Percentiles rank a stretch among this genome's conserved stretches.
Conservation (phyloP, 805 yeast species). For the Yamadazyma akitaensis region DNA sequence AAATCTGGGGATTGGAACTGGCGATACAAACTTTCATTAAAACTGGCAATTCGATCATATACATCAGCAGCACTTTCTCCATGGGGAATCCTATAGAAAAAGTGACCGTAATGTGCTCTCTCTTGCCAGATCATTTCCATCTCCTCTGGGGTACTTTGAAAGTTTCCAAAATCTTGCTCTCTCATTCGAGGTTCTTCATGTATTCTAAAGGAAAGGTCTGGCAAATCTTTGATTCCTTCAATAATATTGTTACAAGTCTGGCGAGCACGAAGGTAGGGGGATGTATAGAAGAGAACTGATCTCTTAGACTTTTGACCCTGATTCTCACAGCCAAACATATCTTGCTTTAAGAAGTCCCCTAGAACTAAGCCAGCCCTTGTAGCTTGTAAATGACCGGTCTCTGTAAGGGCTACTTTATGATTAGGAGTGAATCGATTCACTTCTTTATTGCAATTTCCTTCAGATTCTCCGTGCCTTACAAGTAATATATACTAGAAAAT, state of each 20-base stretch:
- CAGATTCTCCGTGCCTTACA: conserved; percentile 90
- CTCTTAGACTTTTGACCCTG: conserved; percentile 18
- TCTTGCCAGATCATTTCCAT: conserved; percentile 84
- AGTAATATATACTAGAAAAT: conserved; percentile 58
- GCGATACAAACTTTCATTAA: conserved; percentile 81
- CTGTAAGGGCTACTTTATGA: conserved; percentile 74
- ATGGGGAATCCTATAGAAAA: conserved; percentile 82
- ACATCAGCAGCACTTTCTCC: conserved; percentile 98
- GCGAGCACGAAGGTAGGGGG: conserved; percentile 82
- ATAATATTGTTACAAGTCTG: conserved; percentile 76
- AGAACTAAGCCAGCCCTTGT: conserved; percentile 55
- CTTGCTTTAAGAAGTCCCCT: conserved; percentile 32
- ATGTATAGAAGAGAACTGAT: conserved; percentile 71
- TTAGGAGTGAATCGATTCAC: conserved; percentile 78
- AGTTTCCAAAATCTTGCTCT: conserved; percentile 94
- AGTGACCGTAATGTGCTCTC: conserved; percentile 77
- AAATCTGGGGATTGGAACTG: conserved; percentile 69
- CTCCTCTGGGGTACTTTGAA: conserved; percentile 70
- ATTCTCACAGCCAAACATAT: conserved; percentile 24
- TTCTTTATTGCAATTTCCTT: conserved; percentile 81
- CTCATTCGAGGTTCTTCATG: conserved; percentile 89
- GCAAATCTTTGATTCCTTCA: conserved; percentile 49
- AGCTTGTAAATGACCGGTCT: conserved; percentile 65
- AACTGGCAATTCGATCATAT: conserved; percentile 84
- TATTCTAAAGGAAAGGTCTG: conserved; percentile 46